A percentile compares a stretch with the other conserved stretches of the same genome.
phyloP scores from a whole-genome alignment of 305 asterid species.

The Solanum hybrid region DNA sequence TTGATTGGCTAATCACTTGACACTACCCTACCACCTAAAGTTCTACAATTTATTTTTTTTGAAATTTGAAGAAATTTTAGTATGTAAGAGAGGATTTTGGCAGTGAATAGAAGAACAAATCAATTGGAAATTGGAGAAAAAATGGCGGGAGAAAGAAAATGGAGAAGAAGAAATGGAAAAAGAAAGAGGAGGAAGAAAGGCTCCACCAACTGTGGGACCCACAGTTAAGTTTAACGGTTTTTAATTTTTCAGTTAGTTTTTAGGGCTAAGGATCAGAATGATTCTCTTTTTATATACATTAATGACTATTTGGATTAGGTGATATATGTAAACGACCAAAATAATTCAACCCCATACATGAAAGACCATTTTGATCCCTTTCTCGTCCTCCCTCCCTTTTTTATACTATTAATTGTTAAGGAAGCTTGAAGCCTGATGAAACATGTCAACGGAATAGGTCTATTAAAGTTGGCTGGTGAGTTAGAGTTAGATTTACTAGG shows the following conservation, averaged over 20 bases:
- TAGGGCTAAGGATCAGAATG: neutral
- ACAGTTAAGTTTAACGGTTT: no score
- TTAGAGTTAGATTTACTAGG: no score
- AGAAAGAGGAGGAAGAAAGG: neutral
- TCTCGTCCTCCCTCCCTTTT: no score
- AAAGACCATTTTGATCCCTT: no score
- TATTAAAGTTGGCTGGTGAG: no score
- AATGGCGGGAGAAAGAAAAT: neutral
- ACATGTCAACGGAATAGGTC: no score
- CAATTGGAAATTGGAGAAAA: neutral
- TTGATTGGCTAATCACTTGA: neutral
- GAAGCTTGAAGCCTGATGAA: no score
- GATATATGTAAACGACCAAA: neutral
- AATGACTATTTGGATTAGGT: neutral
- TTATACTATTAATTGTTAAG: no score
- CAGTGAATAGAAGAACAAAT: no score
- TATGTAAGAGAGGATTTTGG: neutral
- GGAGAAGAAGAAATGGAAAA: neutral
- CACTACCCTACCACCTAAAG: neutral
- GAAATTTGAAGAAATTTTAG: neutral
- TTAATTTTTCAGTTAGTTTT: no score
- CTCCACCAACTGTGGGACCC: neutral
- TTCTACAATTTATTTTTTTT: neutral
- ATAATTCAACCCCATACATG: neutral
- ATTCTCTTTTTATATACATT: no score